Percentiles rank a stretch among this genome's conserved stretches.
phyloP scores from a whole-genome alignment of 2,329 filamentous ascomycete genomes.

The Fusarium brachygibbosum region DNA sequence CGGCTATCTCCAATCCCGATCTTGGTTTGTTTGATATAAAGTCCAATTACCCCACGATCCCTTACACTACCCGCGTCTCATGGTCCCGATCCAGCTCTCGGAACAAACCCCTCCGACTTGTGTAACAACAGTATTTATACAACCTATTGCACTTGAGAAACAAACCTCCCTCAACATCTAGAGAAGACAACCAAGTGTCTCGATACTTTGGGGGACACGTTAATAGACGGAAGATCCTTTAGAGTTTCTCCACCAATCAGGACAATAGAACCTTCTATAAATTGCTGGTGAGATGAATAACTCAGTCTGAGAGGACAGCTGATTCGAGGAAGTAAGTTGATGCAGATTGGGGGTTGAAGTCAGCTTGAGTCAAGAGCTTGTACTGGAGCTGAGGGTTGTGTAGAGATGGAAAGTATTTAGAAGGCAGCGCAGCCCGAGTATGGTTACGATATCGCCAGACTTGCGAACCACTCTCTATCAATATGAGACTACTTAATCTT shows the following conservation, averaged over 20 bases:
- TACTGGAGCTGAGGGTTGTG: accelerated
- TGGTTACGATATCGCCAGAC: accelerated
- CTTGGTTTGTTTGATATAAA: background rate
- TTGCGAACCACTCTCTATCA: accelerated
- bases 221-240: background rate
- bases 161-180: no score
- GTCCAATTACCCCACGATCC: background rate
- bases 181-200: background rate
- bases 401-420: background rate
- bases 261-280: accelerated
- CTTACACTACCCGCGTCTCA: background rate
- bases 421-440: background rate
- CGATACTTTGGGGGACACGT: slow-evolving; percentile 2
- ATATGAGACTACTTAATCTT: slow-evolving; percentile 20
- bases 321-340: background rate
- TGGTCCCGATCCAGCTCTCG: background rate
- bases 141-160: background rate
- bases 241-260: slow-evolving; percentile 13
- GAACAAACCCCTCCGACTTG: background rate
- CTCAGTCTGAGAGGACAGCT: background rate
- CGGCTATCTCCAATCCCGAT: no score
- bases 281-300: background rate
- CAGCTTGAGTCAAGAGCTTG: accelerated
- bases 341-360: background rate
- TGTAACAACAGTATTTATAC: background rate